Conservation (phyloP, 2,329 filamentous ascomycete genomes). For the Pseudocercospora pini-densiflorae region DNA sequence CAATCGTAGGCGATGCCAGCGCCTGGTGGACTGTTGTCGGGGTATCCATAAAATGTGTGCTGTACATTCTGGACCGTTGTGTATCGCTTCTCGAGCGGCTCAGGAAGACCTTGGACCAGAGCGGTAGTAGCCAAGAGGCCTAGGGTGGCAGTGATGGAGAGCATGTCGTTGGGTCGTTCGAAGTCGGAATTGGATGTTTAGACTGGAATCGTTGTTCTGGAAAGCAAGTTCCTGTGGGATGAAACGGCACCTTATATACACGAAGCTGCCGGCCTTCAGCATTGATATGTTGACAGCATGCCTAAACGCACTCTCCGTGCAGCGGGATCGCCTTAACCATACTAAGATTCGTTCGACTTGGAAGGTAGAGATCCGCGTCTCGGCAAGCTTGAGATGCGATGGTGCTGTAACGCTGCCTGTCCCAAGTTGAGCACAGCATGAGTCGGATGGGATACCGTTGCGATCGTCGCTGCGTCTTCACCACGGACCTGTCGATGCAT, state of each 20-base stretch:
- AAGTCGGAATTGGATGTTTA: neutral
- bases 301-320: neutral
- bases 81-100: constrained; percentile 19
- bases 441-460: neutral
- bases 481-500: neutral
- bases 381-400: neutral
- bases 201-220: neutral
- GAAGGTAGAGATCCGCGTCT: neutral
- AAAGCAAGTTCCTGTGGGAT: neutral
- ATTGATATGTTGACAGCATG: neutral
- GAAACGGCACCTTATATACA: neutral
- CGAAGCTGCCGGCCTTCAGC: neutral
- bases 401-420: neutral
- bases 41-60: constrained; percentile 37
- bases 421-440: neutral
- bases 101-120: constrained; percentile 12
- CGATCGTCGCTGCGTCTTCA: neutral
- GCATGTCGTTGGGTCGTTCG: neutral
- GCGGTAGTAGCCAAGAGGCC: constrained; percentile 11
- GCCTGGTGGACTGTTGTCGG: constrained; percentile 36
- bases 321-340: neutral
- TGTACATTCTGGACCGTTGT: constrained; percentile 17
- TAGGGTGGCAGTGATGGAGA: constrained; percentile 1
- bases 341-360: neutral
- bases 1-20: constrained; percentile 35